Evolutionary conservation across 2,329 filamentous ascomycete species (phyloP), one percentile per base, ranked within the genome.

Genomic region (Drechslerella coelobrocha): DNA sequence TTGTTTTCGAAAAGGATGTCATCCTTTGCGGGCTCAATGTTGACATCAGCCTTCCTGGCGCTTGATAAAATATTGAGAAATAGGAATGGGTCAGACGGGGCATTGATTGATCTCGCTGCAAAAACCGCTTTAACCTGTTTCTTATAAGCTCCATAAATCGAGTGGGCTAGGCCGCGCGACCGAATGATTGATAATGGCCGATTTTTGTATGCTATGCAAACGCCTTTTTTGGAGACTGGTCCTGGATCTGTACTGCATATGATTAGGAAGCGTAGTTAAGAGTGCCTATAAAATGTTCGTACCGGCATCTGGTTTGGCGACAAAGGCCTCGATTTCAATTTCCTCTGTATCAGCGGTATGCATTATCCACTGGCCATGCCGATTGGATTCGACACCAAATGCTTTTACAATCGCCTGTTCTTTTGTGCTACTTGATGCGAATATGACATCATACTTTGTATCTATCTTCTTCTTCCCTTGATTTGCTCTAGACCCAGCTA

Each of bases 391-490:
- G 39, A 81, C 82, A 1, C 86, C 85, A 6, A 83, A 77, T 37
- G 86, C 78, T 73, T 86, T 87, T 39, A 83, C 77, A 2, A 82
- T 83, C 6, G 84, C 84, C 76, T 88, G 83, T 71, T 80, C 78
- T 1, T 84, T 79, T 19, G 78, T 79, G 24, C 78, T 72, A 45
- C 82, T 83, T 0, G 86, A 84, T 0, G 83, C 84, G 76, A 88
- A 89, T 12, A 82, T 79, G 79, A 85, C 87, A 62, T 83, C 80
- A 12, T 76, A 77, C 43, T 79, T 82, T 43, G 79, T 78, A 54
- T 77, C 80, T 69, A 80, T 82, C 1, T 81, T 79, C 59, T 61
- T 69, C 45, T 69, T 72, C 10, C 54, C 62, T 47, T 68, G 63
- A 17, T 63, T 59, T 3, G 57, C 47, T 24, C 68, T 53, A 4